Evolutionary conservation across 1,284 basidiomycete species (phyloP).

Genomic region (Microbotryum saponariae): DNA sequence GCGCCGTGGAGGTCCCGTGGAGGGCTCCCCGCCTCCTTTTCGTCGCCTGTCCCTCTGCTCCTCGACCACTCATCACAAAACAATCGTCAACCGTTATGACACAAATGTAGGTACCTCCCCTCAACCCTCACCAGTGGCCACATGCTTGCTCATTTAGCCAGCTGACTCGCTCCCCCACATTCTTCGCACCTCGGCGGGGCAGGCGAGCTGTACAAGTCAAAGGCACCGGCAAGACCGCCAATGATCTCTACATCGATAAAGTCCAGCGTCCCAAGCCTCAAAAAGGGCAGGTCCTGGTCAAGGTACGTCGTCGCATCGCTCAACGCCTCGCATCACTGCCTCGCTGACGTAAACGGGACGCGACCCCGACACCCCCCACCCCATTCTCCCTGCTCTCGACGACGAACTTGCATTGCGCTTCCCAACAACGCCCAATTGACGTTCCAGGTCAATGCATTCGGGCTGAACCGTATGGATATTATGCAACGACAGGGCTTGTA

Average conservation of each 20-base stretch:
- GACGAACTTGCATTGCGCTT: too few species aligned
- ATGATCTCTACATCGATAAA: conserved; percentile 29
- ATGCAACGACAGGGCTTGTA: conserved; percentile 48
- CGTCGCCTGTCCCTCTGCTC: neutral
- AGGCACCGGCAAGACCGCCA: conserved; percentile 12
- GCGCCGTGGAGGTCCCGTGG: too few species aligned
- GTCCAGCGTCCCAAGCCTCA: conserved; percentile 22
- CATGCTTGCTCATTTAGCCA: neutral
- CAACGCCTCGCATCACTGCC: neutral
- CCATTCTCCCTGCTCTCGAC: too few species aligned
- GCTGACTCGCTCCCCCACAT: neutral
- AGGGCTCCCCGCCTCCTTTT: neutral
- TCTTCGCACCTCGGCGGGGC: neutral
- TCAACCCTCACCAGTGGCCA: neutral
- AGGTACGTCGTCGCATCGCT: conserved; percentile 9
- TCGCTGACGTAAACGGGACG: too few species aligned
- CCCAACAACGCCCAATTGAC: too few species aligned
- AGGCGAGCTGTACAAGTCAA: conserved; percentile 29
- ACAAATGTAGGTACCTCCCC: conserved; percentile 10
- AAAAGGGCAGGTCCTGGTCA: conserved; percentile 30
- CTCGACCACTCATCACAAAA: neutral
- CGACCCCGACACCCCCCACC: too few species aligned
- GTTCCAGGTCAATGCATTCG: conserved; percentile 57
- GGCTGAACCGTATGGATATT: conserved; percentile 80
- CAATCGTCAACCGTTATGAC: neutral